phyloP scores from a whole-genome alignment of 1,139 yeast species.

The Nadsonia commutata region DNA sequence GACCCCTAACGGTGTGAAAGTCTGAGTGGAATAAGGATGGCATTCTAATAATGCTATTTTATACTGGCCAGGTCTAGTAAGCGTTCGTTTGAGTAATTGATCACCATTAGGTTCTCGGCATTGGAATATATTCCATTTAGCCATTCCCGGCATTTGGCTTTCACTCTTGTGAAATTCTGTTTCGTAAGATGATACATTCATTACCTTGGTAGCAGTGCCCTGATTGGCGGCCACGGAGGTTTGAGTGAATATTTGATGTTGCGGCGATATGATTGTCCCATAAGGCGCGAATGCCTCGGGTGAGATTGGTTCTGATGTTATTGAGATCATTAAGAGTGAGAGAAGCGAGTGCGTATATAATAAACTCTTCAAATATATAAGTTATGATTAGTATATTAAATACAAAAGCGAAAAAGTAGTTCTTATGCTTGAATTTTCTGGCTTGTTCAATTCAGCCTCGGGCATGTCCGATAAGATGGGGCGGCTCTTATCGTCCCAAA shows the following conservation, averaged over 20 bases:
- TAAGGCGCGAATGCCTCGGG: constrained; percentile 34
- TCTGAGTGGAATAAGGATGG: constrained; percentile 84
- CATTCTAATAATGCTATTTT: constrained; percentile 63
- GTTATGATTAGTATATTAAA: too few species aligned
- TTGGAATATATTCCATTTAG: constrained; percentile 66
- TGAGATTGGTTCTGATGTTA: too few species aligned
- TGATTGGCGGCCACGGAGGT: constrained; percentile 56
- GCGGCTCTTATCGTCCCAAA: too few species aligned
- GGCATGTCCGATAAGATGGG: too few species aligned
- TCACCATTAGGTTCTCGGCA: constrained; percentile 12
- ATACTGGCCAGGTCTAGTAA: constrained; percentile 30
- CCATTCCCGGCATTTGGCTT: constrained; percentile 33
- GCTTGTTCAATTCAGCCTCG: too few species aligned
- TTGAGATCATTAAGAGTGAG: too few species aligned
- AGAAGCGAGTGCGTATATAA: too few species aligned
- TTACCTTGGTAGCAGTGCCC: constrained; percentile 79
- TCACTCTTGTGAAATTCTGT: constrained; percentile 37
- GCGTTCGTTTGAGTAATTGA: too few species aligned
- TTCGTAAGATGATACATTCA: constrained; percentile 52
- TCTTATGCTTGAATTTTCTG: too few species aligned
- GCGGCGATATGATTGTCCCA: constrained; percentile 43
- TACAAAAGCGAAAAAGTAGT: too few species aligned
- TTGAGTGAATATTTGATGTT: constrained; percentile 31
- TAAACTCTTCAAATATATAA: too few species aligned
- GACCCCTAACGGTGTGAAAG: constrained; percentile 80